Percentiles rank a stretch among this genome's conserved stretches.
phyloP scores from a whole-genome alignment of 1,284 basidiomycete genomes.

The Mrakiaceae sp. region DNA sequence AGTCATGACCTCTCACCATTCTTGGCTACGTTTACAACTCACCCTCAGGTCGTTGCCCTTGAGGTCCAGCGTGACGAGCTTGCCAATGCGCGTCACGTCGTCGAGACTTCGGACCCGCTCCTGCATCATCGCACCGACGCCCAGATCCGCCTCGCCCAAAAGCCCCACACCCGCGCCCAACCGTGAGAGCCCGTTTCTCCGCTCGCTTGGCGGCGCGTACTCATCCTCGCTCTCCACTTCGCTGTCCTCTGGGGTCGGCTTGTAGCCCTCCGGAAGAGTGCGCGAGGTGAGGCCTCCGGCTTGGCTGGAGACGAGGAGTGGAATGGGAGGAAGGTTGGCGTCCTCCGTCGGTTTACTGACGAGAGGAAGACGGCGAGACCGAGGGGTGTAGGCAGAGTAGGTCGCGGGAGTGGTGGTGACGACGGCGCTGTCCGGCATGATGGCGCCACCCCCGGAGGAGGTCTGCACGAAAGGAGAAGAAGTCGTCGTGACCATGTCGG shows the following conservation, averaged over 20 bases:
- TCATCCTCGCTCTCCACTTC: constrained; percentile 1
- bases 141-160: not conserved
- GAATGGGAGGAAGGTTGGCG: constrained; percentile 26
- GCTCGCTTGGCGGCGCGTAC: not conserved
- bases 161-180: not conserved
- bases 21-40: constrained; percentile 29
- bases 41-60: constrained; percentile 83
- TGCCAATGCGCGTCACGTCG: constrained; percentile 69
- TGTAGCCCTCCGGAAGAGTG: constrained; percentile 39
- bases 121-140: constrained; percentile 33
- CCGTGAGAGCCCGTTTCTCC: not conserved
- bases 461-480: constrained; percentile 29
- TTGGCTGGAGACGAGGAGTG: constrained; percentile 57
- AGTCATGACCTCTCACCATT: not conserved
- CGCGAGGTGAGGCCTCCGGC: constrained; percentile 67
- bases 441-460: constrained; percentile 28
- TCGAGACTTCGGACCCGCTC: constrained; percentile 69
- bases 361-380: constrained; percentile 28
- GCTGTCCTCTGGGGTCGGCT: constrained; percentile 10
- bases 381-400: constrained; percentile 67
- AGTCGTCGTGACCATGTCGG: constrained; percentile 51
- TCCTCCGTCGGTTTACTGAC: constrained; percentile 6
- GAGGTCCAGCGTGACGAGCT: constrained; percentile 77
- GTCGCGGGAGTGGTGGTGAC: constrained; percentile 41
- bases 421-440: constrained; percentile 38